Base-by-base conservation (phyloP, 768 basidiomycete genomes). In the Dacryopinax primogenitus region DNA sequence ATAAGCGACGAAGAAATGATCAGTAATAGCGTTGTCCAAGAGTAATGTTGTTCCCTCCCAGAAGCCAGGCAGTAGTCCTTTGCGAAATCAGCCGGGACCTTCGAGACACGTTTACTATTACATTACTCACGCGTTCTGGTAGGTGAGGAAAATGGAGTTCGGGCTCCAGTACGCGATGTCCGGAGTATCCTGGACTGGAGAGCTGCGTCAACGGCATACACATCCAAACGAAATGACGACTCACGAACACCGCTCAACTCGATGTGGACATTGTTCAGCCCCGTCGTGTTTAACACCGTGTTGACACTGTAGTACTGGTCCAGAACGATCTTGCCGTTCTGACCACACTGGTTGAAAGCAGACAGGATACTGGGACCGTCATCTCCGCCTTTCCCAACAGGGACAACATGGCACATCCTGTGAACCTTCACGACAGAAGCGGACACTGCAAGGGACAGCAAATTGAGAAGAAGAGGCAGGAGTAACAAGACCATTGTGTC, bases 41-140 rank as follows among this genome's bases (percentile, higher is more conserved):
- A 7, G 73, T 33, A 39, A 82, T 75, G 65, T 82, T 80, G 33
- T 76, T 72, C 3, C 82, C 82, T 32, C 82, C 82, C 1, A 83
- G 71, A 2, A 82, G 73, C 83, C 82, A 85, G 66, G 73, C 77
- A 3, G 78, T 78, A 3, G 77, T 74, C 51, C 33, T 65, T n/a
- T n/a, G n/a, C n/a, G n/a, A n/a, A n/a, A n/a, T n/a, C n/a, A n/a
- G n/a, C n/a, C n/a, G n/a, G n/a, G n/a, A n/a, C n/a, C n/a, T n/a
- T n/a, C n/a, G n/a, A n/a, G n/a, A n/a, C n/a, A n/a, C n/a, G n/a
- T n/a, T n/a, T n/a, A n/a, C n/a, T n/a, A n/a, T n/a, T n/a, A n/a
- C n/a, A n/a, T n/a, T 33, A 68, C 65, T n/a, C 41, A 79, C 77
- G 74, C 77, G 62, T 78, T 79, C 69, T 79, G 79, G 68, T 76